Conservation (phyloP, 495 filamentous ascomycete species). For the Clavariopsis aquatica region DNA sequence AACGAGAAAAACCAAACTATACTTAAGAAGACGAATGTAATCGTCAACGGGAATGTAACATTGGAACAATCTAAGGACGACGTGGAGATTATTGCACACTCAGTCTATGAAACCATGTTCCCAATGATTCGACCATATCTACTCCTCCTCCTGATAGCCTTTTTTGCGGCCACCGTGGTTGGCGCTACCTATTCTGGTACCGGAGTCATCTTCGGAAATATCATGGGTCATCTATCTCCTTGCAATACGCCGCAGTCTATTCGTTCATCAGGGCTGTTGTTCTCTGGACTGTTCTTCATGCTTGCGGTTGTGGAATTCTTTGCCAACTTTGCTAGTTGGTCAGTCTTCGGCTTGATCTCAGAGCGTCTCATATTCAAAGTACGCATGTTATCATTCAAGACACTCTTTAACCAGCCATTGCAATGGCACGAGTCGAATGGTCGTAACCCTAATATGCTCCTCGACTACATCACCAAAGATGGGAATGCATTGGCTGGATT, state of each 20-base stretch:
- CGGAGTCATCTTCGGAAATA: slow-evolving; percentile 31
- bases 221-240: slow-evolving; percentile 20
- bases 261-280: slow-evolving; percentile 51
- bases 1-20: neutral
- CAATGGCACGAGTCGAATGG: slow-evolving; percentile 84
- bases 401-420: slow-evolving; percentile 87
- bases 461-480: slow-evolving; percentile 82
- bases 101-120: slow-evolving; percentile 4
- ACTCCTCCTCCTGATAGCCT: slow-evolving; percentile 16
- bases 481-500: slow-evolving; percentile 77
- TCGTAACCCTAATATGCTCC: slow-evolving; percentile 76
- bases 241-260: slow-evolving; percentile 20
- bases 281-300: slow-evolving; percentile 91
- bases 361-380: slow-evolving; percentile 80
- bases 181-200: slow-evolving; percentile 24
- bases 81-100: neutral
- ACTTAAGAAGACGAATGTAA: neutral
- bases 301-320: slow-evolving; percentile 77
- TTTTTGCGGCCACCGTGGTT: slow-evolving; percentile 26
- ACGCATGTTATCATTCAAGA: slow-evolving; percentile 74
- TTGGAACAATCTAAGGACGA: slow-evolving; percentile 23
- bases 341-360: slow-evolving; percentile 79
- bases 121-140: slow-evolving; percentile 26
- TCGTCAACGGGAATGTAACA: slow-evolving; percentile 34
- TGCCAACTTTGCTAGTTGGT: slow-evolving; percentile 66